Percentiles rank a stretch among this genome's conserved stretches.
Evolutionary conservation across 78 protist genomes (phyloP).

Genomic region (Isochrysis galbana): DNA sequence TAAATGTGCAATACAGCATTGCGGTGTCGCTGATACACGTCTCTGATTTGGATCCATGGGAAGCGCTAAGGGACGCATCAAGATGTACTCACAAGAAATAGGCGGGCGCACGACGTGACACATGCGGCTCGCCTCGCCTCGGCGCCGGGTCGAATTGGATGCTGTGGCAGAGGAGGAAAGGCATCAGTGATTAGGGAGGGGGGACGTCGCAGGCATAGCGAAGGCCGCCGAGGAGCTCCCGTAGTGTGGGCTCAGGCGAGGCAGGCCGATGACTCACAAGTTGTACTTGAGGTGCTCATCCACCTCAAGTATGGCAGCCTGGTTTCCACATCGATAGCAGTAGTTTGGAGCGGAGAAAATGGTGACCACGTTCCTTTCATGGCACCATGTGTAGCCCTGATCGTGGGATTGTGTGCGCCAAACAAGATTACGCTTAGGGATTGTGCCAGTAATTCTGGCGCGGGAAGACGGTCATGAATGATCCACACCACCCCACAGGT

Average conservation of each 20-base stretch:
- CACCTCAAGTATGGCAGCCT: slow-evolving; percentile 75
- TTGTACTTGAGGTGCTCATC: slow-evolving; percentile 55
- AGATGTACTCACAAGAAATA: too few relatives aligned
- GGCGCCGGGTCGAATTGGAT: slow-evolving; percentile 98
- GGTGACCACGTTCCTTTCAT: slow-evolving; percentile 87
- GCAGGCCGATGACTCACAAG: slow-evolving; percentile 17
- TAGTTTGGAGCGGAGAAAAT: slow-evolving; percentile 99
- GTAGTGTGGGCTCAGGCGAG: not conserved
- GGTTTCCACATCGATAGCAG: slow-evolving; percentile 96
- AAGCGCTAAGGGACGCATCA: too few relatives aligned
- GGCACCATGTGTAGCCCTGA: slow-evolving; percentile 95
- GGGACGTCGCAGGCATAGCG: not conserved
- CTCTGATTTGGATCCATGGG: too few relatives aligned
- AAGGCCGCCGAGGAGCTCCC: not conserved
- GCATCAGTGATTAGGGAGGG: not conserved
- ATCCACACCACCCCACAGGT: too few relatives aligned
- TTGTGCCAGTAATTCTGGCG: too few relatives aligned
- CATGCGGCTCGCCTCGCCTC: slow-evolving; percentile 93
- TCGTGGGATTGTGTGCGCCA: too few relatives aligned
- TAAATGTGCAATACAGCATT: too few relatives aligned
- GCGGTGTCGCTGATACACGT: too few relatives aligned
- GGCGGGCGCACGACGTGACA: too few relatives aligned
- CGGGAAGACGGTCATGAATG: too few relatives aligned
- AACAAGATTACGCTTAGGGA: not conserved
- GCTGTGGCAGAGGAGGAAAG: slow-evolving; percentile 51